Conservation (phyloP, 2,329 filamentous ascomycete species). For the Pestalotiopsis fici region DNA sequence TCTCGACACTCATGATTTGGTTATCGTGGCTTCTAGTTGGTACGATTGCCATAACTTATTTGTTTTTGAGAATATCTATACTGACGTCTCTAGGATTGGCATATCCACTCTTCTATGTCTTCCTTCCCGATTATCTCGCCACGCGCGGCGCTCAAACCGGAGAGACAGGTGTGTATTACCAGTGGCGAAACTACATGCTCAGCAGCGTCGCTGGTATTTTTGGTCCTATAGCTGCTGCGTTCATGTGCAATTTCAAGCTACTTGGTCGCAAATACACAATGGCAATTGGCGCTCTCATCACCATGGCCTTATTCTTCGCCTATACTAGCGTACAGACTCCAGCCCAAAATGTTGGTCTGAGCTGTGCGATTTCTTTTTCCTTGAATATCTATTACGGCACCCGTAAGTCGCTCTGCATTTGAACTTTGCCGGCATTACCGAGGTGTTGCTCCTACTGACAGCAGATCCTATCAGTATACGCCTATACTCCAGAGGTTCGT, state of each 20-base stretch:
- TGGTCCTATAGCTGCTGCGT: slow-evolving; percentile 68
- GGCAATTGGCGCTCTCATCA: slow-evolving; percentile 66
- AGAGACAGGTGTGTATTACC: slow-evolving; percentile 40
- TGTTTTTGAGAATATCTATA: not conserved
- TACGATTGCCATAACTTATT: slow-evolving; percentile 14
- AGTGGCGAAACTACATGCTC: slow-evolving; percentile 74
- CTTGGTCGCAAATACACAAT: slow-evolving; percentile 67
- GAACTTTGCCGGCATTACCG: not conserved
- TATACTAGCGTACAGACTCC: slow-evolving; percentile 68
- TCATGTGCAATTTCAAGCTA: slow-evolving; percentile 58
- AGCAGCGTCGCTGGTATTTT: slow-evolving; percentile 68
- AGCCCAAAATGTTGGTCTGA: slow-evolving; percentile 66
- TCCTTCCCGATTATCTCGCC: slow-evolving; percentile 41
- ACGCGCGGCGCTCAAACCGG: not conserved
- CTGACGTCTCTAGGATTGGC: slow-evolving; percentile 41
- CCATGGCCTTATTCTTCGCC: slow-evolving; percentile 73
- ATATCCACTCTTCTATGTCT: slow-evolving; percentile 76
- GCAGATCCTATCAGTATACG: slow-evolving; percentile 41
- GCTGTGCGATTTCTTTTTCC: slow-evolving; percentile 66
- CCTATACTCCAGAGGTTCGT: slow-evolving; percentile 60
- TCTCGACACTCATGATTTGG: slow-evolving; percentile 67
- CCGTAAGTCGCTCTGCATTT: slow-evolving; percentile 8
- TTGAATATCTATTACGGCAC: slow-evolving; percentile 74
- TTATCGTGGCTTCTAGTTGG: slow-evolving; percentile 70
- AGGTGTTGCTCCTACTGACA: not conserved